Evolutionary conservation across 148 eudicot species (phyloP).

Genomic region (Salicornia ramosissima): DNA sequence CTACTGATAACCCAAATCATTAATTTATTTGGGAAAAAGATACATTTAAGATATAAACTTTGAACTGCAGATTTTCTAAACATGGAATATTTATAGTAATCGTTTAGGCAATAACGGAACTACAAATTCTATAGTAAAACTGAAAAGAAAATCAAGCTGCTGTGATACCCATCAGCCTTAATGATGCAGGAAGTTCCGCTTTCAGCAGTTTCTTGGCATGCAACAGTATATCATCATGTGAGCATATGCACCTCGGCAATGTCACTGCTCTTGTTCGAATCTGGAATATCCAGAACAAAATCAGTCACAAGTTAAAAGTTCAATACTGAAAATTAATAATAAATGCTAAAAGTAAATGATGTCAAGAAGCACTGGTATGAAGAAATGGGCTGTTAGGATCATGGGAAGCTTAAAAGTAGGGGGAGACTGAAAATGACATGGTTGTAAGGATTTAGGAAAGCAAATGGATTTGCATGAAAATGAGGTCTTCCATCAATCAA

Average conservation of each 20-base stretch:
- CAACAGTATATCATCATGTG: constrained; percentile 72
- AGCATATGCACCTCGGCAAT: constrained; percentile 52
- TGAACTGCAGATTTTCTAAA: not conserved
- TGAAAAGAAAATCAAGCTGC: not conserved
- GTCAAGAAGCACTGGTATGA: not conserved
- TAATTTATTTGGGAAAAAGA: too few species aligned
- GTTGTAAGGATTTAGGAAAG: too few species aligned
- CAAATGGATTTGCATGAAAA: not conserved
- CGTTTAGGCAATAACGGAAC: not conserved
- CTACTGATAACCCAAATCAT: too few species aligned
- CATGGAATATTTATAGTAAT: not conserved
- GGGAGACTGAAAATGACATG: too few species aligned
- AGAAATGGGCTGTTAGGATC: not conserved
- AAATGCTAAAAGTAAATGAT: not conserved
- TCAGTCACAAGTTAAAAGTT: not conserved
- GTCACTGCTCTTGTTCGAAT: constrained; percentile 83
- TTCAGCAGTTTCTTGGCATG: constrained; percentile 79
- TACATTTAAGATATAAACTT: not conserved
- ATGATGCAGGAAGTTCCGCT: constrained; percentile 86
- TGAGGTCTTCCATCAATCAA: not conserved
- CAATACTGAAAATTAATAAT: not conserved
- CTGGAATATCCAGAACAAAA: constrained; percentile 35
- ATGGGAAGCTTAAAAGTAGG: too few species aligned
- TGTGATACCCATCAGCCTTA: constrained; percentile 73
- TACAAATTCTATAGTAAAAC: too few species aligned